A percentile compares a stretch with the other conserved stretches of the same genome.
Conservation (phyloP, 169 alveolate species). For the Toxoplasma gondii region DNA sequence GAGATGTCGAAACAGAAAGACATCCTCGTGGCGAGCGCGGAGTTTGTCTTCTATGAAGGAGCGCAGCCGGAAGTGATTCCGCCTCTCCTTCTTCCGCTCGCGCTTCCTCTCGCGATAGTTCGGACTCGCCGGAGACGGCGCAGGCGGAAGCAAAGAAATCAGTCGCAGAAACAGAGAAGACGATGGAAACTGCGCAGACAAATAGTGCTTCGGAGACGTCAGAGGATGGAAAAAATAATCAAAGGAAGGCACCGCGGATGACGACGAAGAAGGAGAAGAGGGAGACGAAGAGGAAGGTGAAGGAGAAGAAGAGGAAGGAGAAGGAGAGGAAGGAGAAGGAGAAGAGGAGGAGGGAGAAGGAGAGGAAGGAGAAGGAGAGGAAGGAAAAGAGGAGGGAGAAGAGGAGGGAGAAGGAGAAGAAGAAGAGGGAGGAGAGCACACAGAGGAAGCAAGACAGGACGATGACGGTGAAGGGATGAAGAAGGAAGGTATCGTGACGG, state of each 20-base stretch:
- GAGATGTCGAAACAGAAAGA: not conserved
- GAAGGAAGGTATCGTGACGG: too few species aligned
- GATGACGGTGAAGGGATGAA: too few species aligned
- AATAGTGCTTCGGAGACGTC: not conserved
- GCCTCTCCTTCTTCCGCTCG: not conserved
- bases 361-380: not conserved
- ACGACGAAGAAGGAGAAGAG: not conserved
- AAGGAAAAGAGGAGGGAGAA: not conserved
- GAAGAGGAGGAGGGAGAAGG: not conserved
- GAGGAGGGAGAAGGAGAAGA: not conserved
- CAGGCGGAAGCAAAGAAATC: not conserved
- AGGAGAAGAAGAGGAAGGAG: not conserved
- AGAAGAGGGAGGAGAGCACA: too few species aligned
- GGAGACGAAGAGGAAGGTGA: not conserved
- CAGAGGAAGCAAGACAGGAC: too few species aligned
- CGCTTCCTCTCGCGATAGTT: not conserved
- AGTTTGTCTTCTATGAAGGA: not conserved
- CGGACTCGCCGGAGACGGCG: not conserved
- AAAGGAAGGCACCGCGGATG: not conserved
- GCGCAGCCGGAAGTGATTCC: not conserved
- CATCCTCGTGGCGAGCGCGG: not conserved
- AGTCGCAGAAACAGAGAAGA: not conserved
- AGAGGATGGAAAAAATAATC: not conserved
- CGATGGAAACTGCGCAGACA: conserved; percentile 25
- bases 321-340: not conserved